Base-by-base conservation (phyloP, 306 rosid species). In the Prosopis cineraria region DNA sequence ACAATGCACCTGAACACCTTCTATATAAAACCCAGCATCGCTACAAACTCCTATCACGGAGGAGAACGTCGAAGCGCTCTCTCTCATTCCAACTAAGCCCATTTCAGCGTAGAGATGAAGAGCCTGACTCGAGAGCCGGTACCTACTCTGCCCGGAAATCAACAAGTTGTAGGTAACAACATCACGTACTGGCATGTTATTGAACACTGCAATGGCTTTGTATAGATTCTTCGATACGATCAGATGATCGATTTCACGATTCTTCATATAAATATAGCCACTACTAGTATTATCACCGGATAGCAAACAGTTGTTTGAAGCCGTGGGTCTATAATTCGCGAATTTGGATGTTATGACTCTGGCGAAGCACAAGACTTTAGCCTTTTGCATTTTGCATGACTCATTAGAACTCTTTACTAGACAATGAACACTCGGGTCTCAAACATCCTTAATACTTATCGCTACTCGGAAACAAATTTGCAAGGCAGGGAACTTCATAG, bases 1-100 rank as follows among this genome's bases (percentile, higher is more conserved):
- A 81, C 91, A 92, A 79, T 92, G 98, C 50, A 86, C 89, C 81
- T 92, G 98, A 82, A 45, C 45, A 39, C 97, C 97, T 78, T 87
- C 91, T 60, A 60, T 59, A 43, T 45, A 62, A 30, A 89, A 80
- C 81, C 74, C 89, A 11, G 66, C 53, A 79, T 84, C 75, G 30
- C 72, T 68, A 64, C 96, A 95, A 72, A 86, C 39, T 24, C 86
- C 78, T 47, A 93, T 50, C 12, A 91, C 89, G 9, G 89, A 84
- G 5, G 93, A 67, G 72, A 89, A 82, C 45, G 96, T 92, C 4
- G 88, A 82, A 12, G 89, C 77, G 29, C 81, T 88, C 58, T 91
- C 98, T 72, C 75, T 80, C 44, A 88, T 68, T 27, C 91, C 93
- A 2, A 45, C 69, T 0, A 43, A 69, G 81, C 89, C 88, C 97